Base-by-base conservation (phyloP, 495 filamentous ascomycete species). In the Aspergillus wentii region DNA sequence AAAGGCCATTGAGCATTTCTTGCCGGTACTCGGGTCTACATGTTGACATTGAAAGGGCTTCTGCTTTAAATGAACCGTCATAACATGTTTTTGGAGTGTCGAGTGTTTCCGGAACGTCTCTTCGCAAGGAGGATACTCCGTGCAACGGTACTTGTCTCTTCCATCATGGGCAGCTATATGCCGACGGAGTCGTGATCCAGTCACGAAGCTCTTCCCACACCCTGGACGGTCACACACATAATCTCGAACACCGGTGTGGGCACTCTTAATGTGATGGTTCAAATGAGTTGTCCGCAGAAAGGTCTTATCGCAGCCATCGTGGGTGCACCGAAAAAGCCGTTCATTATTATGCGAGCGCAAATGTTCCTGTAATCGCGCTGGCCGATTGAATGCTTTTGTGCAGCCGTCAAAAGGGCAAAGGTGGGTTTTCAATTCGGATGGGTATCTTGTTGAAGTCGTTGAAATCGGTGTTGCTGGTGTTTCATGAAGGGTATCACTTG, bases 21-120 rank as follows among this genome's bases (percentile, higher is more conserved):
- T 56, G 4, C 74, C 73, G 6, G 79, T 79, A 16, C 61, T 59
- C n/a, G 64, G 59, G 47, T 84, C 74, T 26, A 73, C 50, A 40
- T 75, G 53, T 8, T 60, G 57, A 57, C 90, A 96, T 2, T 70
- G 63, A 44, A 78, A 94, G 1, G 86, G 76, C 15, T 80, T 71
- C 40, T 75, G 56, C 5, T 80, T 68, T 16, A 91, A 67, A 55
- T 98, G 92, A 2, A 72, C 75, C 0, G 72, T 68, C 15, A 76
- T 72, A 33, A 96, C 79, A 59, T 98, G 92, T 13, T 83, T 78
- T 48, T 88, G 79, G 8, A 98, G 74, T 2, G 88, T 95, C 36
- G 83, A 76, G 50, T 89, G 84, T 57, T 96, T 97, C 28, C 92
- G 76, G 60, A 97, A 98, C 10, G 75, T 77, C 57, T 83, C 75